These are phyloP conservation scores for Mortierella sp. DNA, from an alignment of 371 early-diverging fungal species.

Conservation along the genomic window DNA sequence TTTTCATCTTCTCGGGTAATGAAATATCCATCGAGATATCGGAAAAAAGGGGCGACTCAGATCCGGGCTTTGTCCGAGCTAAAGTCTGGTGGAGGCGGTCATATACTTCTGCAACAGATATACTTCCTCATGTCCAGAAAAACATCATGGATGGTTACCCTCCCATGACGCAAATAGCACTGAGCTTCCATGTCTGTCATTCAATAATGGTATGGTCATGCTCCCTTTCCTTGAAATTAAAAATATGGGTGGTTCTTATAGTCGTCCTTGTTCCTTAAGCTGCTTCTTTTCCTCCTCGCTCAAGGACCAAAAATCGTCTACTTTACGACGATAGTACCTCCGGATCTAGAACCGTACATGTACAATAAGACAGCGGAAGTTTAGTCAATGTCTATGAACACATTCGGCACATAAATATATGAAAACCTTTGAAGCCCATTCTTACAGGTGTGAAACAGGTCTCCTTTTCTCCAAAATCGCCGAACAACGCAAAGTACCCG, in stretches of 20 bases:
- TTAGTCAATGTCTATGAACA: too few relatives aligned
- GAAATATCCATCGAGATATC: too few relatives aligned
- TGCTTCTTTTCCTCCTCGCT: conserved; percentile 55
- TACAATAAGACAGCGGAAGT: neutral
- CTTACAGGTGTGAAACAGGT: conserved; percentile 52
- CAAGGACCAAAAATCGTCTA: conserved; percentile 48
- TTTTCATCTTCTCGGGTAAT: too few relatives aligned
- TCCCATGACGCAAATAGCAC: neutral
- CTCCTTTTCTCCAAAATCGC: conserved; percentile 52
- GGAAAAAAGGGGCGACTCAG: too few relatives aligned
- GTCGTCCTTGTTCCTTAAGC: conserved; percentile 53
- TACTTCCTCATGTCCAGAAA: too few relatives aligned
- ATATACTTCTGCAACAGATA: too few relatives aligned
- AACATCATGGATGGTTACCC: neutral
- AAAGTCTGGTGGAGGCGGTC: too few relatives aligned
- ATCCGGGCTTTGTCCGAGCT: too few relatives aligned
- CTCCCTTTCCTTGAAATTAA: neutral
- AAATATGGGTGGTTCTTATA: conserved; percentile 9
- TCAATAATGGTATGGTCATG: too few relatives aligned
- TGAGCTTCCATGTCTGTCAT: too few relatives aligned
- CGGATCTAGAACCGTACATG: conserved; percentile 21
- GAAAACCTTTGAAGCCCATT: neutral
- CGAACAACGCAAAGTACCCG: conserved; percentile 50
- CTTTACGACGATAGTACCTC: conserved; percentile 37
- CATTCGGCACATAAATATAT: neutral